Evolutionary conservation across 2,329 filamentous ascomycete genomes (phyloP).

Genomic region (Pseudocercospora fijiensis): DNA sequence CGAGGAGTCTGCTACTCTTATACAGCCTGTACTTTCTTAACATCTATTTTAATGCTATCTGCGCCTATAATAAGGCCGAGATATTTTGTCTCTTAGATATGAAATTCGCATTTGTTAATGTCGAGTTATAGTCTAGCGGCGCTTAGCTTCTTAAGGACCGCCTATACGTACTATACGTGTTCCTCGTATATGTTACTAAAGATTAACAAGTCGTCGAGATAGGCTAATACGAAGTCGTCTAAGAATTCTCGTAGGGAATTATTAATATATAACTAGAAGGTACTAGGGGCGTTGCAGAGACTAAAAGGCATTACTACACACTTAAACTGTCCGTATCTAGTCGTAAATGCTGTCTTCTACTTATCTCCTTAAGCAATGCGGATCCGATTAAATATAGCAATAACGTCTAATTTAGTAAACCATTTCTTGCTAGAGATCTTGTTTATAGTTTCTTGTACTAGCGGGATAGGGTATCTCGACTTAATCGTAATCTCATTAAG

Average conservation of each 20-base stretch:
- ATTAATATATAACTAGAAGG: no score
- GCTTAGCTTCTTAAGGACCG: no score
- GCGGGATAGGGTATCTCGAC: not conserved
- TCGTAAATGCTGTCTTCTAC: constrained; percentile 7
- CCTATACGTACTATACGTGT: no score
- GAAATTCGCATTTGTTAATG: no score
- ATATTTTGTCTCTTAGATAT: not conserved
- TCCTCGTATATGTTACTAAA: no score
- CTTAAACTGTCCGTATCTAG: not conserved
- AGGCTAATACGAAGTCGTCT: no score
- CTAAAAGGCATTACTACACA: not conserved
- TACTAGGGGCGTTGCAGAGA: no score
- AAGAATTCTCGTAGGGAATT: not conserved
- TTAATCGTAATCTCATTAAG: not conserved
- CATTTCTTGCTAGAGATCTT: not conserved
- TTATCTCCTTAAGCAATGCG: no score
- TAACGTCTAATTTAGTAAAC: no score
- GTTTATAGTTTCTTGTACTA: not conserved
- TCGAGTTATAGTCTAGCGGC: no score
- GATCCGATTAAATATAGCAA: not conserved
- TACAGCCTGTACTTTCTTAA: not conserved
- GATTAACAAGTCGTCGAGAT: no score
- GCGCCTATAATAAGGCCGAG: no score
- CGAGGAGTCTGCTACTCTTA: not conserved
- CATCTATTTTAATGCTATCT: not conserved